phyloP scores from a whole-genome alignment of 352 stramenopile genomes.

The Pythium volutum region DNA sequence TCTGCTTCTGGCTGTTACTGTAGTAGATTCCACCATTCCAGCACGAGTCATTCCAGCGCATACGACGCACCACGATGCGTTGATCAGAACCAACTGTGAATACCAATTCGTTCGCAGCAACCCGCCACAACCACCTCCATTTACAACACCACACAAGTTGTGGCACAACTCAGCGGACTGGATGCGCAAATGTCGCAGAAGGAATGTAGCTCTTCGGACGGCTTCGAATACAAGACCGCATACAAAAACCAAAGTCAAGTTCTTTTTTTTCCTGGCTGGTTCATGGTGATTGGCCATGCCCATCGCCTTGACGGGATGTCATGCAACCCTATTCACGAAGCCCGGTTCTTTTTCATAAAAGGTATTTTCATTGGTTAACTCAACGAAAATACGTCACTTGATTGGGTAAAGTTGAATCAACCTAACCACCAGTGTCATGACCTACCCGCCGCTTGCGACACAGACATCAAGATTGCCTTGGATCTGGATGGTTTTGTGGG shows the following conservation, averaged over 20 bases:
- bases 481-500: neutral
- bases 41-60: no score
- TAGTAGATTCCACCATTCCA: no score
- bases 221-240: neutral
- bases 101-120: no score
- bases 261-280: conserved; percentile 10
- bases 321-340: neutral
- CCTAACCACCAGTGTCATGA: neutral
- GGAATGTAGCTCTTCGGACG: conserved; percentile 2
- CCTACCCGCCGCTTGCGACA: conserved; percentile 1
- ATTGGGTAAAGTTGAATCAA: conserved; percentile 1
- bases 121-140: no score
- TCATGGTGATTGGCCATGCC: neutral
- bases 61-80: no score
- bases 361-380: neutral
- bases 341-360: conserved; percentile 5
- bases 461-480: neutral
- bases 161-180: neutral
- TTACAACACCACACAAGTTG: neutral
- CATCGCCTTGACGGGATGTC: neutral
- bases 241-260: conserved; percentile 2
- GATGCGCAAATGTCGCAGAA: conserved; percentile 6
- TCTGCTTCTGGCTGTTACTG: no score
- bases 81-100: no score
- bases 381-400: neutral